Evolutionary conservation across 2,329 filamentous ascomycete species (phyloP), one percentile per base, ranked within the genome.

Genomic region (Corinectria fuckeliana): DNA sequence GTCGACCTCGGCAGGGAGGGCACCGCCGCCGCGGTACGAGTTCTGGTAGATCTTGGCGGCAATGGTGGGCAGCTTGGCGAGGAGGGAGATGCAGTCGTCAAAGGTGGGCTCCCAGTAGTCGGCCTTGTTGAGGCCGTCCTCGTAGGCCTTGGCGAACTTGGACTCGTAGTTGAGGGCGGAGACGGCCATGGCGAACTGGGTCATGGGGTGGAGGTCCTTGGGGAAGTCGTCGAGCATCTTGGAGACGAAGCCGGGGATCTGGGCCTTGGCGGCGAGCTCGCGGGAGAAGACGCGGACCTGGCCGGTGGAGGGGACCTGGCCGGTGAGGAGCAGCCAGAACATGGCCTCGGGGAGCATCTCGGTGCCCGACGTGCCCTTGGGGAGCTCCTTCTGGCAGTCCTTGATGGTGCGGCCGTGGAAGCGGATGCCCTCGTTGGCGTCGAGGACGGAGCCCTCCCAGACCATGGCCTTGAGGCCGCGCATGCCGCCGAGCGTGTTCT

Each of bases 91-190:
- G 76, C 86, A 89, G 81, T 99, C 95, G 75, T 98, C 94, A 74
- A 96, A 98, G 42, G 92, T 96, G 13, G 94, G 92, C 81, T 98
- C 95, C 95, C 95, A 99, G 86, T 98, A 98, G 70, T 97, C 92
- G 52, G 92, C 91, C 84, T 98, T 99, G 85, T 89, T 91, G 66
- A 98, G 80, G 32, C 95, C 95, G 69, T 90, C 81, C 77, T 93
- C 94, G 77, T 99, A 99, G 18, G 91, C 91, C 79, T 93, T 93
- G 65, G 94, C 95, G 69, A 99, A 99, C 73, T 90, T 88, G 71
- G 92, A 97, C 69, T 93, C 93, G 77, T 97, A 92, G 81, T 96
- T 97, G 62, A 99, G 85, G n/a, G 95, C 91, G 16, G 93, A 94
- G 52, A 98, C 95, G 44, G 93, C 93, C 69, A 96, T 95, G 67